phyloP scores from a whole-genome alignment of 2,329 filamentous ascomycete species.

The Ciborinia camelliae region DNA sequence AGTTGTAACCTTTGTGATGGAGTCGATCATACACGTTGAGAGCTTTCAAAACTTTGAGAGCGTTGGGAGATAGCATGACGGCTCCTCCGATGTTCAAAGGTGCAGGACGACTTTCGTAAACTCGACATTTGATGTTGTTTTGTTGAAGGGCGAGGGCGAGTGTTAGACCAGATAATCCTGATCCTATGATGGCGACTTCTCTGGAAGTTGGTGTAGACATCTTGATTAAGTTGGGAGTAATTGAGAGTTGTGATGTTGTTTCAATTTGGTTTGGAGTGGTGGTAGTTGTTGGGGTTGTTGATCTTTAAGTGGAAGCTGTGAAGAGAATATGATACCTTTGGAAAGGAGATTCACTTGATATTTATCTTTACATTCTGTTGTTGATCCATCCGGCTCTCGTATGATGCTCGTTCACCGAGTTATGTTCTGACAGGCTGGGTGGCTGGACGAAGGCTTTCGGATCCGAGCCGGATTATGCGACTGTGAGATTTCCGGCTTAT shows the following conservation, averaged over 20 bases:
- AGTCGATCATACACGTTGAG: slow-evolving; percentile 49
- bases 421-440: not conserved
- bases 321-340: not conserved
- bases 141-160: slow-evolving; percentile 53
- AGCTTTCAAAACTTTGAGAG: slow-evolving; percentile 50
- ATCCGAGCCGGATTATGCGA: slow-evolving; percentile 11
- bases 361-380: not conserved
- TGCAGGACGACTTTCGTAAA: slow-evolving; percentile 50
- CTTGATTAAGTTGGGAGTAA: not conserved
- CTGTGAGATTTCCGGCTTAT: slow-evolving; percentile 7
- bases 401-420: not conserved
- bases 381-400: not conserved
- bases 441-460: not conserved
- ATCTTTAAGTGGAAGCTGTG: not conserved
- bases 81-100: slow-evolving; percentile 51
- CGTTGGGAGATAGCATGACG: slow-evolving; percentile 58
- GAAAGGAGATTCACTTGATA: slow-evolving; percentile 11
- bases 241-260: not conserved
- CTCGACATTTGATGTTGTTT: slow-evolving; percentile 46
- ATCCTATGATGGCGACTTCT: slow-evolving; percentile 45
- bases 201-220: slow-evolving; percentile 9
- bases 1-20: slow-evolving; percentile 46
- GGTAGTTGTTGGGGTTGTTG: not conserved
- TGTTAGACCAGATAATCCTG: slow-evolving; percentile 50
- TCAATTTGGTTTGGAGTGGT: not conserved